These are phyloP conservation scores for Nasturtium officinale DNA, from an alignment of 345 rosid genomes.

Conservation along the genomic window DNA sequence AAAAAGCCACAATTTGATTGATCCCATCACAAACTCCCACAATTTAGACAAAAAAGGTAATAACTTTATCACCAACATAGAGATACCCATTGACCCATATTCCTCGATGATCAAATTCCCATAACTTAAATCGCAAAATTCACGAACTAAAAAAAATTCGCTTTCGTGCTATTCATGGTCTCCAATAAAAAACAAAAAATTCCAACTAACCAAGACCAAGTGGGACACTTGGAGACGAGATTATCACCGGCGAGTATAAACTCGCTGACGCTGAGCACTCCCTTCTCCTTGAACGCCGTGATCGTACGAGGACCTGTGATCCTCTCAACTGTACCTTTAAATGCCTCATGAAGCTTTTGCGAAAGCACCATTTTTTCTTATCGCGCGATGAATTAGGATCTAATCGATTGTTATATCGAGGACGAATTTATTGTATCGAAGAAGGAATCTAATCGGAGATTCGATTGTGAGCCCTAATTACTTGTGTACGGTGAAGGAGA, in stretches of 20 bases:
- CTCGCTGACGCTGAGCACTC: constrained; percentile 94
- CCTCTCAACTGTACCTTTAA: constrained; percentile 92
- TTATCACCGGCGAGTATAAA: constrained; percentile 92
- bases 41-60: constrained; percentile 3
- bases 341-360: constrained; percentile 84
- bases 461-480: constrained; percentile 17
- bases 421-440: constrained; percentile 3
- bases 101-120: constrained; percentile 6
- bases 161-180: background rate
- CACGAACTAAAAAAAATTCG: background rate
- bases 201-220: constrained; percentile 88
- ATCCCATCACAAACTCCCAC: constrained; percentile 29
- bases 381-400: background rate
- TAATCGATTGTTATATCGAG: constrained; percentile 1
- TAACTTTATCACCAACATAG: constrained; percentile 3
- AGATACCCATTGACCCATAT: constrained; percentile 23
- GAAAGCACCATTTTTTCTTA: constrained; percentile 56
- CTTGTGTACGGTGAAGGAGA: background rate
- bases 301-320: constrained; percentile 90
- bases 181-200: constrained; percentile 2
- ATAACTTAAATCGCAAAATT: background rate
- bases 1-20: constrained; percentile 10
- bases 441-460: constrained; percentile 22
- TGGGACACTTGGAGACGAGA: constrained; percentile 97
- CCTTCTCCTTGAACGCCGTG: constrained; percentile 97